Evolutionary conservation across 495 filamentous ascomycete species (phyloP), one percentile per base, ranked within the genome.

Genomic region (Cryomyces antarcticus): DNA sequence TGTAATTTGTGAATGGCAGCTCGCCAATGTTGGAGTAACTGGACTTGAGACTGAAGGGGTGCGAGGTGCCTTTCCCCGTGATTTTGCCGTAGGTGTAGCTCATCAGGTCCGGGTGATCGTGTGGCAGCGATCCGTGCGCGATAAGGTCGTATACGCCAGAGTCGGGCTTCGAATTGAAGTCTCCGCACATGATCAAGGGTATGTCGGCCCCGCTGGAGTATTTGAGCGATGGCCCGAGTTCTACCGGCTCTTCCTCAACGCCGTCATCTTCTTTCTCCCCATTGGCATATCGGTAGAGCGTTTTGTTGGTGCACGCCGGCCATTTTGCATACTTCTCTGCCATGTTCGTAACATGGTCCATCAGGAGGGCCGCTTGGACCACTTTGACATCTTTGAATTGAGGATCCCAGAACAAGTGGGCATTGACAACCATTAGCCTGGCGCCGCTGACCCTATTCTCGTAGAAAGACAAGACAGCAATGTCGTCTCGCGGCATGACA

Each of bases 401-500:
- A 0, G 82, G 85, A 49, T 97, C 85, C 89, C 89, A 96, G 55
- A 80, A 86, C 36, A 96, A 68, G 62, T 97, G 89, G 4, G 82
- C 80, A 52, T 96, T 96, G 28, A 80, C 83, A 7, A 95, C 76
- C 39, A 97, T 92, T 45, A 96, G 65, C 11, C 92, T 76, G 1
- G 82, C 73, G 2, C 89, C 89, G 2, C 87, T 96, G 45, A 67
- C 61, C 11, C 85, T 71, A 52, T 93, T 94, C 58, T 96, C 92
- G 41, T 96, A 69, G 61, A 97, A 89, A 43, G 80, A 68, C 28
- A 93, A 72, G 13, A 93, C 73, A 9, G 80, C 88, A 51, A 97
- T 93, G 53, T 96, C 82, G 62, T 97, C 89, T 62, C 87, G 81
- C 46, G 87, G 86, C 89, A 95, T 96, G 12, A 96, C 75, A 9